phyloP scores from a whole-genome alignment of 1,284 basidiomycete species.

The Xerocomus nothofagi region DNA sequence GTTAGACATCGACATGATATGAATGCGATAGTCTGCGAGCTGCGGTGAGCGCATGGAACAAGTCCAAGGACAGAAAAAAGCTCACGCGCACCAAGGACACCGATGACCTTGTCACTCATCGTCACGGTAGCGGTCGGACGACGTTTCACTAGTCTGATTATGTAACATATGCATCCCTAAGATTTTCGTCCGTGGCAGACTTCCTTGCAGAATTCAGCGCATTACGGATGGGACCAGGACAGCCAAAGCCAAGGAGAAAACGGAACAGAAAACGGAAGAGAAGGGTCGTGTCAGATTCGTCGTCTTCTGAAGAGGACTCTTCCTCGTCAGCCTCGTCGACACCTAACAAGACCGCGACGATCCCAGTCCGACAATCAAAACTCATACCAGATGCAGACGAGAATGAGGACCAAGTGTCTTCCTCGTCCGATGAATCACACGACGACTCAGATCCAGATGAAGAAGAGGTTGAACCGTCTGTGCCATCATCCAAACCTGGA shows the following conservation, averaged over 20 bases:
- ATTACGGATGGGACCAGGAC: slow-evolving; percentile 27
- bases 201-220: background rate
- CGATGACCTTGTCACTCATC: slow-evolving; percentile 31
- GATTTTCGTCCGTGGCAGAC: background rate
- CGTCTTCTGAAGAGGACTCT: slow-evolving; percentile 43
- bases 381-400: background rate
- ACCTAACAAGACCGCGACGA: slow-evolving; percentile 7
- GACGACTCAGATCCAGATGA: slow-evolving; percentile 20
- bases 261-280: slow-evolving; percentile 55
- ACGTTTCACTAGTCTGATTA: too few species aligned
- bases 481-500: slow-evolving; percentile 8
- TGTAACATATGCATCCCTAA: background rate
- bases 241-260: slow-evolving; percentile 40
- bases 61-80: background rate
- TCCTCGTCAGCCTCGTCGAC: slow-evolving; percentile 22
- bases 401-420: slow-evolving; percentile 23
- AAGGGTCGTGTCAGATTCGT: slow-evolving; percentile 45
- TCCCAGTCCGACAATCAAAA: slow-evolving; percentile 5
- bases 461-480: slow-evolving; percentile 5
- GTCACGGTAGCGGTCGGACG: slow-evolving; percentile 1
- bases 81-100: slow-evolving; percentile 33
- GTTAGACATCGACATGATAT: slow-evolving; percentile 13
- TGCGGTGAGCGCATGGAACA: slow-evolving; percentile 5
- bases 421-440: slow-evolving; percentile 25
- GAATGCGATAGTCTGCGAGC: slow-evolving; percentile 12